Conservation (phyloP, 345 rosid genomes). For the Sonneratia caseolaris region DNA sequence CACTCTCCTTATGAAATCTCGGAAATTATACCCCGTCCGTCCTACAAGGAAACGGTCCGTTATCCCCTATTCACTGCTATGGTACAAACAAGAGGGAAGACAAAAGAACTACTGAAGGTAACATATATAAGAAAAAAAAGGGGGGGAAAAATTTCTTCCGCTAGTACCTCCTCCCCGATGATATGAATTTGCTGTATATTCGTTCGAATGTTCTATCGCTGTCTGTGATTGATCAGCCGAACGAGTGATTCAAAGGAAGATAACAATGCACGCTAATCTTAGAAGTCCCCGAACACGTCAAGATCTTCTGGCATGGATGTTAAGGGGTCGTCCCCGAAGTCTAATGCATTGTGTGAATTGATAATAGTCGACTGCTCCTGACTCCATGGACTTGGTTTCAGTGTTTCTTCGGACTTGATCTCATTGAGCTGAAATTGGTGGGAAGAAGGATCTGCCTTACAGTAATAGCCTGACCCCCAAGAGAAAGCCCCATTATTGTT, state of each 20-base stretch:
- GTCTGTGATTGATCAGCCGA: neutral
- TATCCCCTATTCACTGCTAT: too few species aligned
- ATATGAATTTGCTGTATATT: neutral
- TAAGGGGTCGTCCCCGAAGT: conserved; percentile 36
- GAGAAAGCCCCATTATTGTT: conserved; percentile 6
- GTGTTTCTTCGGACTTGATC: conserved; percentile 26
- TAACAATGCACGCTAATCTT: conserved; percentile 7
- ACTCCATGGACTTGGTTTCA: conserved; percentile 27
- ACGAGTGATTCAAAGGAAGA: neutral
- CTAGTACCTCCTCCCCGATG: neutral
- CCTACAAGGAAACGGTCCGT: too few species aligned
- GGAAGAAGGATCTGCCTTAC: neutral
- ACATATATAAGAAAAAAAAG: too few species aligned
- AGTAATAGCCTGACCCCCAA: neutral
- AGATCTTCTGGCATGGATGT: conserved; percentile 22
- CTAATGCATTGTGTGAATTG: conserved; percentile 21
- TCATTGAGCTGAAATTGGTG: conserved; percentile 3
- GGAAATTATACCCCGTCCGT: too few species aligned
- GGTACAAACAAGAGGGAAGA: too few species aligned
- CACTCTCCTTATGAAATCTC: too few species aligned
- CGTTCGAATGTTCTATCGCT: neutral
- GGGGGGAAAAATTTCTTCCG: too few species aligned
- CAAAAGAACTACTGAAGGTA: too few species aligned
- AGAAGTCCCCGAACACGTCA: conserved; percentile 36
- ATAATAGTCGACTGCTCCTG: conserved; percentile 19